Percentiles rank a stretch among this genome's conserved stretches.
These are phyloP conservation scores for Lipomyces anomalus DNA, from an alignment of 805 yeast species.

Conservation along the genomic window DNA sequence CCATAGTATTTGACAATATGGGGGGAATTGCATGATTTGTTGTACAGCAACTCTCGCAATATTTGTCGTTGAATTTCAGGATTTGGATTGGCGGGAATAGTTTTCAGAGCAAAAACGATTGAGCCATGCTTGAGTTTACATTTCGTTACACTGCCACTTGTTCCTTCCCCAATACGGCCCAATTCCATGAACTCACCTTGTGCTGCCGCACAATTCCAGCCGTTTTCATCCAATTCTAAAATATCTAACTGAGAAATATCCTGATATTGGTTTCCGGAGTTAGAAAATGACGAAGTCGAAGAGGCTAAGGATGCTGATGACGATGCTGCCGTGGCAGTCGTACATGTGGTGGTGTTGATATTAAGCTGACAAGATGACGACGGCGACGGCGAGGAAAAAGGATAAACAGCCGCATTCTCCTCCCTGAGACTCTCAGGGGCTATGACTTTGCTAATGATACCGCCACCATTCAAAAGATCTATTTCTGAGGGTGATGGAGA, in stretches of 20 bases:
- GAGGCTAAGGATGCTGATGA: not conserved
- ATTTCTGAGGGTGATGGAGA: not conserved
- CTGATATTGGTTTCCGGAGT: not conserved
- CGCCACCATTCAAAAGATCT: not conserved
- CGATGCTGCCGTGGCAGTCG: not conserved
- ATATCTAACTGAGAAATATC: constrained; percentile 33
- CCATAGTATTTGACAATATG: constrained; percentile 91
- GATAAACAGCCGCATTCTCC: not conserved
- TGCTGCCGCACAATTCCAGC: constrained; percentile 62
- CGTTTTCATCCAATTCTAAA: constrained; percentile 59
- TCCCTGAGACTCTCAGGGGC: not conserved
- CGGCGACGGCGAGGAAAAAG: not conserved
- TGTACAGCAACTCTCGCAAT: constrained; percentile 82
- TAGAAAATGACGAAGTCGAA: not conserved
- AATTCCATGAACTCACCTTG: constrained; percentile 60
- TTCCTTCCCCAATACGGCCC: constrained; percentile 83
- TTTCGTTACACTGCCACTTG: constrained; percentile 84
- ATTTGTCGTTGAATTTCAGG: constrained; percentile 88
- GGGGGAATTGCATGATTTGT: constrained; percentile 72
- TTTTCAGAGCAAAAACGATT: constrained; percentile 75
- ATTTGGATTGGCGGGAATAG: constrained; percentile 67
- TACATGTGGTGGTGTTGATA: not conserved
- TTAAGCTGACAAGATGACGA: not conserved
- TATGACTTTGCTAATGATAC: not conserved
- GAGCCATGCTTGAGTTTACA: constrained; percentile 57